These are phyloP conservation scores for Paecilomyces variotii DNA, from an alignment of 2,329 filamentous ascomycete species.

Conservation along the genomic window DNA sequence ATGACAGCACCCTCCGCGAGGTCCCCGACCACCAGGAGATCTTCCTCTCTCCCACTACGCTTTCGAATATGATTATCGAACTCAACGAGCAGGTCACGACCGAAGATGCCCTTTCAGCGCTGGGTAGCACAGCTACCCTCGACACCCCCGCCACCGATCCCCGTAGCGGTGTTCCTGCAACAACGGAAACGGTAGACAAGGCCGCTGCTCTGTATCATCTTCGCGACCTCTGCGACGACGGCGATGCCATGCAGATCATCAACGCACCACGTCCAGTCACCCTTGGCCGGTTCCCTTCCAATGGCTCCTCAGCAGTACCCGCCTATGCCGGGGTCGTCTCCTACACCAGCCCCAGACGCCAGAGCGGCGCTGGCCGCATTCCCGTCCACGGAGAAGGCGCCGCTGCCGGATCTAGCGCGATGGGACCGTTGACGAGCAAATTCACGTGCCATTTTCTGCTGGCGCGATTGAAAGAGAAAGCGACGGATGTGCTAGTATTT, in stretches of 20 bases:
- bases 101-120: constrained; percentile 16
- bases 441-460: constrained; percentile 71
- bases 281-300: constrained; percentile 43
- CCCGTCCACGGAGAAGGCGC: constrained; percentile 9
- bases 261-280: constrained; percentile 52
- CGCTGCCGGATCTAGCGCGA: constrained; percentile 12
- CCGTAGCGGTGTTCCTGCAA: constrained; percentile 36
- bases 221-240: constrained; percentile 60
- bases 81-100: constrained; percentile 69
- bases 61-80: constrained; percentile 82
- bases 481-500: constrained; percentile 74
- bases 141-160: constrained; percentile 5
- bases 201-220: constrained; percentile 62
- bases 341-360: constrained; percentile 15
- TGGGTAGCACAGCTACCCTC: constrained; percentile 7
- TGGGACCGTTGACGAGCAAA: constrained; percentile 16
- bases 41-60: constrained; percentile 74
- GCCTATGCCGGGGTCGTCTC: constrained; percentile 22
- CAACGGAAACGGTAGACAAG: constrained; percentile 55
- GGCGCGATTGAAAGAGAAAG: constrained; percentile 64
- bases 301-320: constrained; percentile 8
- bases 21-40: constrained; percentile 69
- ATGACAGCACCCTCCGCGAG: constrained; percentile 25
- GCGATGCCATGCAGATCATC: constrained; percentile 58
- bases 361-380: constrained; percentile 5